phyloP scores from a whole-genome alignment of 106 monocot genomes.

The Phalaenopsis aphrodite region DNA sequence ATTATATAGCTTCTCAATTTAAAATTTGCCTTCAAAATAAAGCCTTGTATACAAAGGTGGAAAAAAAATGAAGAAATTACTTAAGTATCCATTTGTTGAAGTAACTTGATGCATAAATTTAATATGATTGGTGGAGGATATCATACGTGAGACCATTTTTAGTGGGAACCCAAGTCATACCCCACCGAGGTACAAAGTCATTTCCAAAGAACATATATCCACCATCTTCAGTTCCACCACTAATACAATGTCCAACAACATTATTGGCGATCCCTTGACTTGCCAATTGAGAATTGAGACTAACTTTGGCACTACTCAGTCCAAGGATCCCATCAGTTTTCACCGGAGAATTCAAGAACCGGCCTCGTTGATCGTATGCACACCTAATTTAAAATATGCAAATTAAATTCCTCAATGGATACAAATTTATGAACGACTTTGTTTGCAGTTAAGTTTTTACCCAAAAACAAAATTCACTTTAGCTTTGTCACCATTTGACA shows the following conservation, averaged over 20 bases:
- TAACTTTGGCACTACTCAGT: conserved; percentile 50
- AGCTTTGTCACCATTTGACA: conserved; percentile 27
- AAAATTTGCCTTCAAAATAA: not conserved
- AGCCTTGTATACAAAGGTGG: not conserved
- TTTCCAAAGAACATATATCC: conserved; percentile 88
- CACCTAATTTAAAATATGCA: conserved; percentile 37
- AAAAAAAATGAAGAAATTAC: not conserved
- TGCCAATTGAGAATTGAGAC: conserved; percentile 70
- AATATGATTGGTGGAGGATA: not conserved
- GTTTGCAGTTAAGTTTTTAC: conserved; percentile 22
- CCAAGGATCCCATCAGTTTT: conserved; percentile 92
- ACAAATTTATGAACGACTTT: not conserved
- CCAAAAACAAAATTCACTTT: conserved; percentile 69
- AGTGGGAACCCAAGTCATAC: conserved; percentile 68
- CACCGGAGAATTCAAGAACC: conserved; percentile 61
- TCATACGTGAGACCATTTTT: conserved; percentile 43
- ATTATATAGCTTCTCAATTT: not conserved
- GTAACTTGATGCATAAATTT: not conserved
- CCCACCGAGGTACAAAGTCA: conserved; percentile 76
- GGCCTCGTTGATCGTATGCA: conserved; percentile 89
- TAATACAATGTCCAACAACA: conserved; percentile 81
- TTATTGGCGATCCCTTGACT: conserved; percentile 62
- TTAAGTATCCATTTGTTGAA: not conserved
- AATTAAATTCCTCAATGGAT: not conserved
- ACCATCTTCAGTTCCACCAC: conserved; percentile 31